Evolutionary conservation across 2,329 filamentous ascomycete species (phyloP), one percentile per base, ranked within the genome.

Genomic region (Thelonectria blattea): DNA sequence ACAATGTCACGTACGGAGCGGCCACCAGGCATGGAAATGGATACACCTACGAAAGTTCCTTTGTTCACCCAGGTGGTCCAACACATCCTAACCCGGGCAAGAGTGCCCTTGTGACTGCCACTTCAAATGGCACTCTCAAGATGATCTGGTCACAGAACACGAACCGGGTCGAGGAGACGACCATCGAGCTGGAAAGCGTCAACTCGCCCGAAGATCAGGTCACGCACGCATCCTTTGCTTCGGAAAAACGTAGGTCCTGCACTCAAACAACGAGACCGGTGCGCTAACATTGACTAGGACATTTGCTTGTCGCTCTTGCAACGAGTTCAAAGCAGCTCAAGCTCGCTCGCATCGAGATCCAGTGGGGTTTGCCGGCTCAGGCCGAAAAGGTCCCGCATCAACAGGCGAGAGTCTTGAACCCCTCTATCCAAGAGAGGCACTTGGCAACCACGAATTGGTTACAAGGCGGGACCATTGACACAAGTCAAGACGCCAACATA

Each of bases 131-230:
- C 8, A 78, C 86, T 49, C 80, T 97, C 56, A 90, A 88, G 69
- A 81, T 97, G 69, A 83, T 93, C 50, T 97, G 89, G 78, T 86
- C 91, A 42, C 91, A 93, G 65, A 88, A 86, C 45, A 92, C 88
- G 73, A 85, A 82, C 57, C 86, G 86, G 67, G 89, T 92, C 77
- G 85, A 89, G 61, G 91, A 96, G 71, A 85, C 87, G 0, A 85
- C 84, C 3, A 79, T 89, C n/a, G 90, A 94, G 64, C 77, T 96
- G 37, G 91, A 93, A 71, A 88, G 87, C 63, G 83, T 92, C 58
- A 83, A 87, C 27, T 88, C 88, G 34, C 88, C 89, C 0, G 88
- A 92, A 64, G 89, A 92, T 65, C 75, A 91, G n/a, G 83, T 94
- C 52, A 92, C 91, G 0, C 92, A 96, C 77, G 91, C 91, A 11